Evolutionary conservation across 2,329 filamentous ascomycete genomes (phyloP).

Genomic region (Fusarium pseudocircinatum): DNA sequence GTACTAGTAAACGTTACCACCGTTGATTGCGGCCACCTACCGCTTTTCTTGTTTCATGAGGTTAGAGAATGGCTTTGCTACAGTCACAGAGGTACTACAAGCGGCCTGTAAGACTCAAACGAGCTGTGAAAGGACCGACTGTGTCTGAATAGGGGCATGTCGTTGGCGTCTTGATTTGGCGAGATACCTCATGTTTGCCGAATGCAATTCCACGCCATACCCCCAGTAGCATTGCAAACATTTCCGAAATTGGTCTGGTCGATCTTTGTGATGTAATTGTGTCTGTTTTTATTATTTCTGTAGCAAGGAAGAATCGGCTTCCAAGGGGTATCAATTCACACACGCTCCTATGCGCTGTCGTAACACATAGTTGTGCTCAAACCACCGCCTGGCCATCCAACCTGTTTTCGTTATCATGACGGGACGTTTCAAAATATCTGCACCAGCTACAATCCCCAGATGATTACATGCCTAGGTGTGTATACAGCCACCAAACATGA

Average conservation of each 20-base stretch:
- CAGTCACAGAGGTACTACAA: conserved; percentile 11
- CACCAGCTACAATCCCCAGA: neutral
- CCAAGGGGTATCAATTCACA: conserved; percentile 37
- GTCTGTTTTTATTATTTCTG: neutral
- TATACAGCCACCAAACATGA: neutral
- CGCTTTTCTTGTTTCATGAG: conserved; percentile 19
- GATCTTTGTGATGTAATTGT: neutral
- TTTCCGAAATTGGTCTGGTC: neutral
- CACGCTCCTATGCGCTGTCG: too few species aligned
- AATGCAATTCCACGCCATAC: neutral
- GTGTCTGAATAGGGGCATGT: neutral
- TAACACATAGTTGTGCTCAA: neutral
- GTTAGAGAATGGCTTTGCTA: neutral
- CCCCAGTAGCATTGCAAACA: neutral
- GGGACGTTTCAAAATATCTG: neutral
- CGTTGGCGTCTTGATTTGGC: neutral
- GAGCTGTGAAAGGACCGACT: conserved; percentile 18
- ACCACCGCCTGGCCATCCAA: neutral
- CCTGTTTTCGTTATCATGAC: conserved; percentile 31
- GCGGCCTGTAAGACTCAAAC: neutral
- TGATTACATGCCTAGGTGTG: neutral
- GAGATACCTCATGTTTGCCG: neutral
- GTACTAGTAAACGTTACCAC: neutral
- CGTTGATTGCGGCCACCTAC: neutral
- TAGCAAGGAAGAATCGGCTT: conserved; percentile 9